Evolutionary conservation across 805 yeast species (phyloP).

Genomic region (Candida nemodendra): DNA sequence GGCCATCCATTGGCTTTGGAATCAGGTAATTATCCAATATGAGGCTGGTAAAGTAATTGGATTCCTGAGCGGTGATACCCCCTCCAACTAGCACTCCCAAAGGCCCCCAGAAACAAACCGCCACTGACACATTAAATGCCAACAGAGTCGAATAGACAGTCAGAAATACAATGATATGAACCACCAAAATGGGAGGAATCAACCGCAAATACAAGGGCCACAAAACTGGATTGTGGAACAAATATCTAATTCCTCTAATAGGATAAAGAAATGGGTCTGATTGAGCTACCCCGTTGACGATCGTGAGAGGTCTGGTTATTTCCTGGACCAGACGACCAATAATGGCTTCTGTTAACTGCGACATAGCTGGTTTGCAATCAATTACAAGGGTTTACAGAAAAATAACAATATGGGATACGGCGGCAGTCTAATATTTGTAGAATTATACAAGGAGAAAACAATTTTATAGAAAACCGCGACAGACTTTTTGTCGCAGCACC

Average conservation of each 20-base stretch:
- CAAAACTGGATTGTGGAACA: conserved; percentile 23
- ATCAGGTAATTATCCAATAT: conserved; percentile 25
- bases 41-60: conserved; percentile 23
- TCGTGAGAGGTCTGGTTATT: conserved; percentile 20
- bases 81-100: conserved; percentile 26
- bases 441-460: too few species aligned
- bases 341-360: conserved; percentile 13
- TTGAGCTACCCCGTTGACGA: conserved; percentile 15
- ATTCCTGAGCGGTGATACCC: conserved; percentile 26
- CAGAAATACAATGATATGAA: conserved; percentile 20
- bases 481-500: too few species aligned
- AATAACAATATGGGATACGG: too few species aligned
- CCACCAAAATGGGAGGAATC: conserved; percentile 22
- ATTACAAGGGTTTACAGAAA: too few species aligned
- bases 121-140: conserved; percentile 24
- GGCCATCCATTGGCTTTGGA: conserved; percentile 23
- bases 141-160: conserved; percentile 20
- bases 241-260: conserved; percentile 26
- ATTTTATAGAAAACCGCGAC: too few species aligned
- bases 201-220: conserved; percentile 28
- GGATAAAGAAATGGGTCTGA: conserved; percentile 23
- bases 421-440: too few species aligned
- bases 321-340: conserved; percentile 21
- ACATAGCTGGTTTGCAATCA: too few species aligned
- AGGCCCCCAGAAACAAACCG: conserved; percentile 27